A percentile compares a stretch with the other conserved stretches of the same genome.
These are phyloP conservation scores for Exophiala oligosperma DNA, from an alignment of 2,329 filamentous ascomycete genomes.

Conservation along the genomic window DNA sequence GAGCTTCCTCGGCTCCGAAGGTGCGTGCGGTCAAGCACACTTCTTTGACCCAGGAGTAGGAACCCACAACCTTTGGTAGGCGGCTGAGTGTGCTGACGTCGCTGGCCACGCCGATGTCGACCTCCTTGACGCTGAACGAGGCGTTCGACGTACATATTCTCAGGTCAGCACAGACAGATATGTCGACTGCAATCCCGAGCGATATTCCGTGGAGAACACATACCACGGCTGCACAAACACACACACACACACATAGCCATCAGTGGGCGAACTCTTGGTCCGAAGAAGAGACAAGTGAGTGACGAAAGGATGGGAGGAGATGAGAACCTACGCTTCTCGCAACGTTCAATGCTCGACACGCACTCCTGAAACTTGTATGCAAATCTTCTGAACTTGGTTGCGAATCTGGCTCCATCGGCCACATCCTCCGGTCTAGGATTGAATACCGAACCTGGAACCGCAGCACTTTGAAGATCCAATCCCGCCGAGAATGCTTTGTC, in stretches of 20 bases:
- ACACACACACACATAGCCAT: too few relatives aligned
- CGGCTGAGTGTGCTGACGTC: conserved; percentile 48
- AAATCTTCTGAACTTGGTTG: conserved; percentile 62
- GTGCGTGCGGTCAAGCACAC: conserved; percentile 44
- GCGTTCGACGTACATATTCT: conserved; percentile 38
- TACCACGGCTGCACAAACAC: conserved; percentile 59
- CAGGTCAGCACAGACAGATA: conserved; percentile 43
- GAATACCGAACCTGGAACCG: conserved; percentile 2
- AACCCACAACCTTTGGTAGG: conserved; percentile 47
- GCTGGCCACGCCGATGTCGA: conserved; percentile 49
- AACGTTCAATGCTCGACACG: conserved; percentile 76
- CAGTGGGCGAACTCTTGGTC: too few relatives aligned
- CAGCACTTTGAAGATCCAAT: background rate
- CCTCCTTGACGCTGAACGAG: conserved; percentile 47
- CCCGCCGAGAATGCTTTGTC: conserved; percentile 73
- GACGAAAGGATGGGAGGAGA: conserved; percentile 40
- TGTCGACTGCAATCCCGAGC: conserved; percentile 74
- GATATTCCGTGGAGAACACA: conserved; percentile 77
- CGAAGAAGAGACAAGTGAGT: background rate
- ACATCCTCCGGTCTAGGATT: conserved; percentile 2
- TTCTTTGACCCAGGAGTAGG: conserved; percentile 47
- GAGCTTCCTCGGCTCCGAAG: conserved; percentile 46
- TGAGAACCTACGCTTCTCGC: conserved; percentile 72
- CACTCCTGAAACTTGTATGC: conserved; percentile 78
- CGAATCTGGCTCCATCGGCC: conserved; percentile 64